These are phyloP conservation scores for Clonostachys rosea DNA, from an alignment of 2,329 filamentous ascomycete genomes.

Conservation along the genomic window DNA sequence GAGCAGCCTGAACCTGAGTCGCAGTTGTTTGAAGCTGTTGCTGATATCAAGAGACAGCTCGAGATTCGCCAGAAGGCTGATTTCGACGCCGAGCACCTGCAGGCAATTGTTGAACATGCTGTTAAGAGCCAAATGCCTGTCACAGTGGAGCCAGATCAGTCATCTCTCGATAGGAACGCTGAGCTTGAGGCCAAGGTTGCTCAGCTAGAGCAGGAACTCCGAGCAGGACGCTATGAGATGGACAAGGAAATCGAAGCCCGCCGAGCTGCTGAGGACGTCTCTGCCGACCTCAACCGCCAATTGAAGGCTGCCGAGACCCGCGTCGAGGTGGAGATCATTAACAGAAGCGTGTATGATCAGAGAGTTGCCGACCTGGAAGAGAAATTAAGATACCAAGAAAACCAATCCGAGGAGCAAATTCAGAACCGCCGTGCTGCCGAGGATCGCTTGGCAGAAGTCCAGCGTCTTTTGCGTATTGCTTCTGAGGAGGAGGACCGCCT, in stretches of 20 bases:
- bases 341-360: conserved; percentile 52
- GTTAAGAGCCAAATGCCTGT: conserved; percentile 53
- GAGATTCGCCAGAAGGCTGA: conserved; percentile 9
- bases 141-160: conserved; percentile 43
- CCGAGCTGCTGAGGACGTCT: conserved; percentile 46
- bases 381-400: conserved; percentile 59
- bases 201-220: conserved; percentile 54
- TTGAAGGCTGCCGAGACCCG: conserved; percentile 53
- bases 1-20: conserved; percentile 18
- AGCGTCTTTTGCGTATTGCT: conserved; percentile 62
- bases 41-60: conserved; percentile 52
- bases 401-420: conserved; percentile 60
- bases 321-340: conserved; percentile 57
- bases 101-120: conserved; percentile 58
- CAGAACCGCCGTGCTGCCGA: conserved; percentile 61
- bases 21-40: conserved; percentile 62
- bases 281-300: conserved; percentile 47
- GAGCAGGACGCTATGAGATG: conserved; percentile 38
- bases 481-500: conserved; percentile 71
- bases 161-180: conserved; percentile 46
- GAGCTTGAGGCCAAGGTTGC: conserved; percentile 56
- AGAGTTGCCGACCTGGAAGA: conserved; percentile 67
- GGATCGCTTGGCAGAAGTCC: conserved; percentile 68
- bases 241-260: conserved; percentile 44
- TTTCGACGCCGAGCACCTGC: conserved; percentile 43